These are phyloP conservation scores for Schizophyllum commune DNA, from an alignment of 1,284 basidiomycete species.

Conservation along the genomic window DNA sequence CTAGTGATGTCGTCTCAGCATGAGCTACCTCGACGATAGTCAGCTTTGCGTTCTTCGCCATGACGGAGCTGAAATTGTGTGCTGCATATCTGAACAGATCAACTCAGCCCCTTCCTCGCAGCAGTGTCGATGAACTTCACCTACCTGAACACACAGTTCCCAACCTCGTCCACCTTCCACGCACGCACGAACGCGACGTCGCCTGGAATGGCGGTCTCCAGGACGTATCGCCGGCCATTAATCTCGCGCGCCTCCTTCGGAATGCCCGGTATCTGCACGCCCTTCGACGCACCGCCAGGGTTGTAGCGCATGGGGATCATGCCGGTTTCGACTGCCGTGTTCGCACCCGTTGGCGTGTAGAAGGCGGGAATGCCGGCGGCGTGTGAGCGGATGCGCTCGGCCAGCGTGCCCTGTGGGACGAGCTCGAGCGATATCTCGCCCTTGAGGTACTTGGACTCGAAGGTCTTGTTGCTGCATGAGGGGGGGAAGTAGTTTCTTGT, in stretches of 20 bases:
- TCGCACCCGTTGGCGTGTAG: constrained; percentile 92
- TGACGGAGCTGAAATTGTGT: constrained; percentile 82
- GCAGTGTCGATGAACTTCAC: constrained; percentile 12
- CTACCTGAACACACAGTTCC: constrained; percentile 80
- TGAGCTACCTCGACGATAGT: constrained; percentile 80
- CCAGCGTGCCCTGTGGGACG: constrained; percentile 86
- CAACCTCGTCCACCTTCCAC: constrained; percentile 92
- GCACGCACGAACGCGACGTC: constrained; percentile 89
- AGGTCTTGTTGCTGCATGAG: constrained; percentile 60
- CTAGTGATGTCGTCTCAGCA: constrained; percentile 1
- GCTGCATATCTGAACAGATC: constrained; percentile 61
- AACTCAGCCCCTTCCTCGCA: neutral
- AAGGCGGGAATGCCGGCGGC: constrained; percentile 95
- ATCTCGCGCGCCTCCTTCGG: constrained; percentile 79
- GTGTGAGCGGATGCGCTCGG: constrained; percentile 86
- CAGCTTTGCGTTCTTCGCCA: constrained; percentile 85
- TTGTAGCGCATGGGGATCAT: constrained; percentile 73
- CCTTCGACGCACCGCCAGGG: constrained; percentile 54
- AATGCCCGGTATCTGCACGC: constrained; percentile 63
- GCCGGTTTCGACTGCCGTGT: constrained; percentile 77
- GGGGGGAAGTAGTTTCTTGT: constrained; percentile 2
- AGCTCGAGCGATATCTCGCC: constrained; percentile 84
- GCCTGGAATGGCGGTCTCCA: constrained; percentile 83
- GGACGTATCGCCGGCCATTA: constrained; percentile 76
- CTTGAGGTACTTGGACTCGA: constrained; percentile 70